phyloP scores from a whole-genome alignment of 106 monocot genomes.

The Dioscorea alata region DNA sequence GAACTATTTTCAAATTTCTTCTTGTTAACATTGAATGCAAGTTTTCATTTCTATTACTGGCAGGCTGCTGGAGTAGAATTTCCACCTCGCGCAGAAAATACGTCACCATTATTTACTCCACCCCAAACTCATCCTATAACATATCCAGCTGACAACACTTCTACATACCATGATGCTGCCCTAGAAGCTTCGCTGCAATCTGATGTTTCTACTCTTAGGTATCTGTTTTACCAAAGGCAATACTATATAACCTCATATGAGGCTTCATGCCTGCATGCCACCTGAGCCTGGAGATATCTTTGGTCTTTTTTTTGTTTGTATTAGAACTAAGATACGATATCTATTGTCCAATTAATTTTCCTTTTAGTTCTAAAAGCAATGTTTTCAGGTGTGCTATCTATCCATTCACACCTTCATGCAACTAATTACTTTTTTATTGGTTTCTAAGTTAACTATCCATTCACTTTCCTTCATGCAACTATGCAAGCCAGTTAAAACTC shows the following conservation, averaged over 20 bases:
- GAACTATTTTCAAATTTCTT: not conserved
- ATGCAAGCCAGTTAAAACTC: no score
- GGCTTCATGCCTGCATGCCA: no score
- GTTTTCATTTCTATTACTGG: constrained; percentile 3
- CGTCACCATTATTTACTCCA: constrained; percentile 79
- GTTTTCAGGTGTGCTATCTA: not conserved
- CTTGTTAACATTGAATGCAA: not conserved
- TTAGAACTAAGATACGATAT: not conserved
- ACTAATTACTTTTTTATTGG: not conserved
- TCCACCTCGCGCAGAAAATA: constrained; percentile 76
- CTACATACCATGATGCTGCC: constrained; percentile 58
- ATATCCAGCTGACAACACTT: constrained; percentile 20
- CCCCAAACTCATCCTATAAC: constrained; percentile 68
- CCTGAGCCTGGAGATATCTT: not conserved
- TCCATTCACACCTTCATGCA: no score
- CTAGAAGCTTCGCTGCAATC: constrained; percentile 84
- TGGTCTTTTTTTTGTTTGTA: not conserved
- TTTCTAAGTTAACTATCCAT: no score
- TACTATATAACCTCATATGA: not conserved
- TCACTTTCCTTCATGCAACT: no score
- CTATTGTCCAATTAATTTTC: not conserved
- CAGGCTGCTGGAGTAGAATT: constrained; percentile 90
- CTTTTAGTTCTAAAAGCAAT: not conserved
- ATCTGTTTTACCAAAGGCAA: not conserved
- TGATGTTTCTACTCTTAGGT: constrained; percentile 73